Base-by-base conservation (phyloP, 306 rosid genomes). In the Inga laurina region DNA sequence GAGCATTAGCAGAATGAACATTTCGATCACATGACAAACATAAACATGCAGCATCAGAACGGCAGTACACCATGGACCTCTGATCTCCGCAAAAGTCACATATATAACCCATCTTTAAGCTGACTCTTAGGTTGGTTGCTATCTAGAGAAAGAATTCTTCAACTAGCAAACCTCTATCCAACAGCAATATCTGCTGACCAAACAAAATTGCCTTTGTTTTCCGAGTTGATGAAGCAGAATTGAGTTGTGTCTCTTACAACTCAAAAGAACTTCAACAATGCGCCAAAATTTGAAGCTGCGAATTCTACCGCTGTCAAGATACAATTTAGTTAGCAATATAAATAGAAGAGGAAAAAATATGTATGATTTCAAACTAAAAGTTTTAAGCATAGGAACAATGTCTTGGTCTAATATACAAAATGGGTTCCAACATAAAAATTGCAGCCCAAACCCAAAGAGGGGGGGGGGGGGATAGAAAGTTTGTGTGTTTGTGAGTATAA, bases 1-100 rank as follows among this genome's bases (percentile, higher is more conserved):
- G 88, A 56, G 97, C 94, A 82, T 97, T 97, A 48, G 99, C 99
- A 21, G 98, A 94, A 85, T 97, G 99, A 78, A 97, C 98, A 83
- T 86, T 91, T 22, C 99, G 92, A 83, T 97, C 99, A 39, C 99
- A 97, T 1, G 97, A 94, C 80, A 97, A 88, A 83, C 99, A 97
- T 74, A 97, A 90, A 86, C 93, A 93, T 3, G 99, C 99, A 32
- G 91, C 89, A 85, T 97, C 99, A 3, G 98, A 92, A 52, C 97
- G 98, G 84, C 99, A 97, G 86, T 92, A 90, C 69, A 97, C 99
- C 97, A 91, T 70, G 51, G 99, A 87, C 88, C 97, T 89, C 84
- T 92, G 94, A 14, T 90, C 93, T 66, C 92, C 97, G 18, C 99
- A 97, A 88, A 91, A 94, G 65, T 94, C 98, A 48, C 99, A 97